Base-by-base conservation (phyloP, 768 basidiomycete species). In the Suillus tomentosus region DNA sequence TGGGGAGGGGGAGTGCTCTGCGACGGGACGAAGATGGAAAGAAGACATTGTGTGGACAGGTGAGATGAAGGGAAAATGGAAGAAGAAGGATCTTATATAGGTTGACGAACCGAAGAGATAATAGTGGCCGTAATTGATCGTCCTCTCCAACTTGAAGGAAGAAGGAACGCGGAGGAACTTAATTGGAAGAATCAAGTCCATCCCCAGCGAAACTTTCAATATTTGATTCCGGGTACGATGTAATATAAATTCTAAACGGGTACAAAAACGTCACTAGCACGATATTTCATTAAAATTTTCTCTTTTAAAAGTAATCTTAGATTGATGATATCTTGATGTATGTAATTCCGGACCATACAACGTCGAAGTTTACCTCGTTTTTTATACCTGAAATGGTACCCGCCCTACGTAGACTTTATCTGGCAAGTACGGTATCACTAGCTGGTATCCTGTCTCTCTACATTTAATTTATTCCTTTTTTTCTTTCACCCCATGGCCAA, bases 11-110 rank as follows among this genome's bases (percentile, higher is more conserved):
- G 81, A 78, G 53, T 66, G 70, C 61, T 81, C 78, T 4, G 80
- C 70, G 64, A 88, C 83, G 42, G 87, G 87, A 62, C 87, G 85
- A 50, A 87, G 84, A 70, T 83, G 83, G 77, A 81, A 87, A 75
- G 61, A 62, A 61, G 76, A 69, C 75, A 76, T 75, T 58, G 64
- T 48, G 57, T 56, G 66, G 62, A 67, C 64, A 43, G 48, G 43
- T 56, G 68, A 48, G 54, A 61, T 62, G 65, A 45, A 62, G 48
- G 54, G 51, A 60, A 61, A 63, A 54, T 61, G 42, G 50, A 64
- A 51, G 54, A 63, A 64, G 66, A 66, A 61, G 62, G 63, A 47
- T 42, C 24, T 58, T 58, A 75, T 74, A 73, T 65, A 67, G 11
- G 36, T 43, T 45, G 42, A 42, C 50, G 66, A 66, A 50, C 64